These are phyloP conservation scores for Fusarium sp. DNA, from an alignment of 2,329 filamentous ascomycete species.

Conservation along the genomic window DNA sequence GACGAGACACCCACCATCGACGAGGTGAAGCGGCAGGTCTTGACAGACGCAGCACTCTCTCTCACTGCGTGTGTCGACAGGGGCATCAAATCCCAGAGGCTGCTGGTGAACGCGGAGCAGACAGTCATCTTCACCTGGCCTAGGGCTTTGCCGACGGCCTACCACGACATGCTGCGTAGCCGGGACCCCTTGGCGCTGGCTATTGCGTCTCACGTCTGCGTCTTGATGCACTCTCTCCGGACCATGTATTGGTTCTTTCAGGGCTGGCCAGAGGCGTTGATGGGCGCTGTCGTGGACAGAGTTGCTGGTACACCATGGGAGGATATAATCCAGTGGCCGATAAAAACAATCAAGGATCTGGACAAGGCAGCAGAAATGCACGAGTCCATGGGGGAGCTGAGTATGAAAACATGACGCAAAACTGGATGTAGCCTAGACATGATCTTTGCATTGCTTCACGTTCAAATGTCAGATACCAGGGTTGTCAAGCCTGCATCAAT, in stretches of 20 bases:
- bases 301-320: slow-evolving; percentile 4
- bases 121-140: slow-evolving; percentile 18
- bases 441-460: background rate
- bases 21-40: background rate
- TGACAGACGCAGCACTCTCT: background rate
- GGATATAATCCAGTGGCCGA: slow-evolving; percentile 6
- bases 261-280: slow-evolving; percentile 3
- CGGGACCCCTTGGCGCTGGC: slow-evolving; percentile 4
- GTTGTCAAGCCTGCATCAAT: no score
- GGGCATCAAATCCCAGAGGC: background rate
- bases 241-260: slow-evolving; percentile 10
- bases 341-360: background rate
- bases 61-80: background rate
- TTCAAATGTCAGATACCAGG: no score
- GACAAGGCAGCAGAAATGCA: background rate
- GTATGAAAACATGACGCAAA: background rate
- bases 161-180: background rate
- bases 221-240: slow-evolving; percentile 3
- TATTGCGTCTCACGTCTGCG: slow-evolving; percentile 10
- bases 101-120: background rate
- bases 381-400: background rate
- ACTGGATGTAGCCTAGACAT: background rate
- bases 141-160: slow-evolving; percentile 1
- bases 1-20: background rate
- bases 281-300: background rate